Conservation (phyloP, 169 alveolate genomes). For the Plasmodium malariae region DNA sequence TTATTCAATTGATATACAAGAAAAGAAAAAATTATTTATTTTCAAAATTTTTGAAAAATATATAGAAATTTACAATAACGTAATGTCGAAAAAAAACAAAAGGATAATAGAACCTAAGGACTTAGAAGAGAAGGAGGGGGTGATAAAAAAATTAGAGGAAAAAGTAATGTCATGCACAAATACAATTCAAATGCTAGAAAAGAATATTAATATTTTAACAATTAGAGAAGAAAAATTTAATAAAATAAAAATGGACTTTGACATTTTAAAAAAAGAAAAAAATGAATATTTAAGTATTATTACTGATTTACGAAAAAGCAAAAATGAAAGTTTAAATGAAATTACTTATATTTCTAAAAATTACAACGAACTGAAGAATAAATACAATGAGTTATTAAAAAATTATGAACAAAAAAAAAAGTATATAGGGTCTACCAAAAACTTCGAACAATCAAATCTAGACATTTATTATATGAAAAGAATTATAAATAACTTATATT, state of each 20-base stretch:
- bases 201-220: constrained; percentile 25
- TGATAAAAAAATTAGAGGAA: constrained; percentile 26
- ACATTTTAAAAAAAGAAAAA: constrained; percentile 47
- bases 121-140: constrained; percentile 3
- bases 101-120: background rate
- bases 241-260: constrained; percentile 43
- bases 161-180: background rate
- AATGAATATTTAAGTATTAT: constrained; percentile 36
- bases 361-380: constrained; percentile 37
- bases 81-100: constrained; percentile 1
- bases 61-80: constrained; percentile 16
- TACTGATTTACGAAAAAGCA: constrained; percentile 27
- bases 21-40: constrained; percentile 12
- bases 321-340: constrained; percentile 46
- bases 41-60: constrained; percentile 19
- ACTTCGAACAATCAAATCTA: constrained; percentile 26
- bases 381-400: constrained; percentile 50
- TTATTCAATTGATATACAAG: constrained; percentile 4
- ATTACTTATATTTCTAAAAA: constrained; percentile 39
- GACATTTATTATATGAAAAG: constrained; percentile 63
- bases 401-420: constrained; percentile 29
- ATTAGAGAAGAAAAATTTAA: constrained; percentile 57
- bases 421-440: background rate
- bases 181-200: constrained; percentile 13
- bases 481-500: constrained; percentile 50